Evolutionary conservation across 2,329 filamentous ascomycete species (phyloP).

Genomic region (Macroventuria anomochaeta): DNA sequence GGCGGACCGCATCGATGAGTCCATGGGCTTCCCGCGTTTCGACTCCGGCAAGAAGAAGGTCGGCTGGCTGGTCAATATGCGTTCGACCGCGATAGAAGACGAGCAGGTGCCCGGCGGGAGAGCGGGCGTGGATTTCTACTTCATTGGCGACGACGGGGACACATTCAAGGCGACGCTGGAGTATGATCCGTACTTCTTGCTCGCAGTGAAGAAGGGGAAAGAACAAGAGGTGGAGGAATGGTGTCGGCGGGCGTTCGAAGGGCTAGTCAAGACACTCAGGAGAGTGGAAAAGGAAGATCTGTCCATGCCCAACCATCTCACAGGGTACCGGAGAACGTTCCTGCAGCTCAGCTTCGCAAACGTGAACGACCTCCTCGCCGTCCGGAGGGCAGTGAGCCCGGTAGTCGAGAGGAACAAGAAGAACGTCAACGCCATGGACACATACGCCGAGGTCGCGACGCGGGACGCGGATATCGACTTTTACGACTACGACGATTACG

Average conservation of each 20-base stretch:
- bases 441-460: conserved; percentile 93
- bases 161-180: conserved; percentile 97
- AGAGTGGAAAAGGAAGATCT: conserved; percentile 91
- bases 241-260: conserved; percentile 79
- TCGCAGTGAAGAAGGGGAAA: conserved; percentile 85
- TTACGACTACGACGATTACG: conserved; percentile 83
- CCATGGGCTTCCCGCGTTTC: conserved; percentile 91
- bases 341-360: conserved; percentile 87
- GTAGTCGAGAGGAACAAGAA: conserved; percentile 97
- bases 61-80: conserved; percentile 96
- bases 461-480: conserved; percentile 87
- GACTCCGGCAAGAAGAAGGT: conserved; percentile 84
- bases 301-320: conserved; percentile 90
- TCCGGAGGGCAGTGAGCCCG: conserved; percentile 82
- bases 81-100: conserved; percentile 86
- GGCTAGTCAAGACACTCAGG: conserved; percentile 78
- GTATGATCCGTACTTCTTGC: conserved; percentile 95
- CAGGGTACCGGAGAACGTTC: conserved; percentile 89
- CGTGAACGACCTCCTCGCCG: conserved; percentile 83
- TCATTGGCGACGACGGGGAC: conserved; percentile 75
- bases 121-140: conserved; percentile 95
- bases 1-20: conserved; percentile 89
- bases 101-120: conserved; percentile 82
- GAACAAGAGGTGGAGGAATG: conserved; percentile 97
- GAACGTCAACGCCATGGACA: conserved; percentile 95